Evolutionary conservation across 2,329 filamentous ascomycete species (phyloP).

Genomic region (Colletotrichum shisoi): DNA sequence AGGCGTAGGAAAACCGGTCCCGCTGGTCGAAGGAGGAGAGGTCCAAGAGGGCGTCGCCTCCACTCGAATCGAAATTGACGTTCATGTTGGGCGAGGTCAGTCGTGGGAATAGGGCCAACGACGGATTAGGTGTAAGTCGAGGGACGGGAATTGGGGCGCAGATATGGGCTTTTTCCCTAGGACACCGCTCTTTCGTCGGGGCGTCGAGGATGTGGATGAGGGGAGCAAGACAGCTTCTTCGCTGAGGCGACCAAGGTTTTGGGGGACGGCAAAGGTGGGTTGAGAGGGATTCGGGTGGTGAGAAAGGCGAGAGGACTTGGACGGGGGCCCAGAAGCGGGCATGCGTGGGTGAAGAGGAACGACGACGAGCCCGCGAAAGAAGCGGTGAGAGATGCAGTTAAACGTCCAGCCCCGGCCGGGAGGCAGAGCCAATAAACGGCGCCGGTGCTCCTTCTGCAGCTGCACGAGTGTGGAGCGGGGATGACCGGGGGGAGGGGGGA

Average conservation of each 20-base stretch:
- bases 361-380: conserved; percentile 42
- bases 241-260: conserved; percentile 28
- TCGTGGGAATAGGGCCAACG: conserved; percentile 45
- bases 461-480: conserved; percentile 41
- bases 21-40: conserved; percentile 66
- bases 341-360: conserved; percentile 41
- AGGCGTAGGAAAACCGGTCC: conserved; percentile 63
- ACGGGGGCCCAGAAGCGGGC: conserved; percentile 37
- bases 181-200: conserved; percentile 56
- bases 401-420: conserved; percentile 44
- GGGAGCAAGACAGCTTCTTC: conserved; percentile 21
- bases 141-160: conserved; percentile 38
- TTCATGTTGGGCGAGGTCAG: conserved; percentile 54
- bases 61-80: conserved; percentile 67
- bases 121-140: conserved; percentile 45
- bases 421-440: conserved; percentile 43
- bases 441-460: conserved; percentile 37
- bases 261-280: conserved; percentile 30
- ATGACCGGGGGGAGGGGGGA: conserved; percentile 25
- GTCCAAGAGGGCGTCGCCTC: conserved; percentile 68
- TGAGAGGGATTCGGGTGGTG: conserved; percentile 34
- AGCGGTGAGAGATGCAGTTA: conserved; percentile 46
- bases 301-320: conserved; percentile 35
- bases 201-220: conserved; percentile 30
- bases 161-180: conserved; percentile 45